Base-by-base conservation (phyloP, 2,329 filamentous ascomycete genomes). In the Cercospora beticola region DNA sequence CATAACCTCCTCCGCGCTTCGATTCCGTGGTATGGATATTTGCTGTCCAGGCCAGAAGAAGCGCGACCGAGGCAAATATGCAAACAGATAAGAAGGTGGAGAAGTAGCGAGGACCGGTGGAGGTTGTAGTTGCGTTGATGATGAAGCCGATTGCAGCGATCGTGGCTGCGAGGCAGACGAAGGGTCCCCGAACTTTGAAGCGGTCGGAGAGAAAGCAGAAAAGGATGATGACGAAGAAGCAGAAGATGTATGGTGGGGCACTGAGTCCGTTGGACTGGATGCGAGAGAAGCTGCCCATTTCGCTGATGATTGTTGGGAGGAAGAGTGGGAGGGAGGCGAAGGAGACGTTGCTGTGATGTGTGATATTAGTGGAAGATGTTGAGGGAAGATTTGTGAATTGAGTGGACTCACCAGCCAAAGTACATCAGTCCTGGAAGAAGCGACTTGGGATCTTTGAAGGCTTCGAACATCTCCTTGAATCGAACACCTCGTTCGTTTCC, bases 271-370 rank as follows among this genome's bases (percentile, higher is more conserved):
- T 79, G 3, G 79, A 76, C 56, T 80, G 73, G 58, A 81, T 74
- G 9, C 69, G 66, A 10, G 72, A 74, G 74, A 81, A 81, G n/a
- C 64, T 93, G 90, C 0, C 91, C 88, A 67, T 88, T 83, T 69
- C 81, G 0, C 85, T 86, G 79, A 89, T 92, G 9, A 90, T 90
- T 88, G 93, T 91, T 65, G 82, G 79, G 5, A 77, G 76, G 68
- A 83, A 76, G 64, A 83, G 80, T 0, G 81, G 81, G 0, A 83
- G 73, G 1, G 79, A 81, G n/a, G 86, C 86, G 77, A 89, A 91
- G 57, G 88, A 88, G 68, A 91, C 87, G 76, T 87, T 88, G 80
- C 76, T 72, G 62, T 43, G 8, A 67, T n/a, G 23, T 18, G 43
- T 28, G 5, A 18, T 28, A 4, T 31, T 16, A 30, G 58, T 59